A percentile compares a stretch with the other conserved stretches of the same genome.
These are phyloP conservation scores for Monosporascus sp. DNA, from an alignment of 2,329 filamentous ascomycete species.

Conservation along the genomic window DNA sequence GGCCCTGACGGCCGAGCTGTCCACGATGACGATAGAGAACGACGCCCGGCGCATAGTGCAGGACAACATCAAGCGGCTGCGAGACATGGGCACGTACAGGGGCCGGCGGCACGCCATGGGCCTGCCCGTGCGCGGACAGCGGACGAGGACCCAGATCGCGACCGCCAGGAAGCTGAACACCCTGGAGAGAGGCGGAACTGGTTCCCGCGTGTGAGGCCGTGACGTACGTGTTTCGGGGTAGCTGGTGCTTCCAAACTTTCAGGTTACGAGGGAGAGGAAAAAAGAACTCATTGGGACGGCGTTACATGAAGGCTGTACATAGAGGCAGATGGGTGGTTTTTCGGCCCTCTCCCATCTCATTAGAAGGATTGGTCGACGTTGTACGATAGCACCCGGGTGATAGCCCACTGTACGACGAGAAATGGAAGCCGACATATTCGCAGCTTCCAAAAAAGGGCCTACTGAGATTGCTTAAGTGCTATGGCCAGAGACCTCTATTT, in stretches of 20 bases:
- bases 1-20: slow-evolving; percentile 77
- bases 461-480: too few relatives aligned
- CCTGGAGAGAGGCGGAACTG: slow-evolving; percentile 40
- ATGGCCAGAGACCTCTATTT: too few relatives aligned
- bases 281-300: slow-evolving; percentile 5
- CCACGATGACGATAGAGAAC: slow-evolving; percentile 90
- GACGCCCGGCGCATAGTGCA: slow-evolving; percentile 72
- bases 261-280: not conserved
- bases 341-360: not conserved
- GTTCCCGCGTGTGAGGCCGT: slow-evolving; percentile 11
- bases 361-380: not conserved
- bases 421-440: too few relatives aligned
- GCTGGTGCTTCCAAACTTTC: not conserved
- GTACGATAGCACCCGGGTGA: too few relatives aligned
- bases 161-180: slow-evolving; percentile 60
- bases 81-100: slow-evolving; percentile 86
- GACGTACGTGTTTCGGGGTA: not conserved
- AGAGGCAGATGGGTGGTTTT: not conserved
- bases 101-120: slow-evolving; percentile 90
- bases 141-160: slow-evolving; percentile 69
- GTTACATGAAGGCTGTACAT: not conserved
- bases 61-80: slow-evolving; percentile 81
- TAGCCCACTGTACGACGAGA: too few relatives aligned
- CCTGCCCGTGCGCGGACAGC: slow-evolving; percentile 85
- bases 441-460: too few relatives aligned